Evolutionary conservation across 2,329 filamentous ascomycete genomes (phyloP).

Genomic region (Paraconiothyrium sp.): DNA sequence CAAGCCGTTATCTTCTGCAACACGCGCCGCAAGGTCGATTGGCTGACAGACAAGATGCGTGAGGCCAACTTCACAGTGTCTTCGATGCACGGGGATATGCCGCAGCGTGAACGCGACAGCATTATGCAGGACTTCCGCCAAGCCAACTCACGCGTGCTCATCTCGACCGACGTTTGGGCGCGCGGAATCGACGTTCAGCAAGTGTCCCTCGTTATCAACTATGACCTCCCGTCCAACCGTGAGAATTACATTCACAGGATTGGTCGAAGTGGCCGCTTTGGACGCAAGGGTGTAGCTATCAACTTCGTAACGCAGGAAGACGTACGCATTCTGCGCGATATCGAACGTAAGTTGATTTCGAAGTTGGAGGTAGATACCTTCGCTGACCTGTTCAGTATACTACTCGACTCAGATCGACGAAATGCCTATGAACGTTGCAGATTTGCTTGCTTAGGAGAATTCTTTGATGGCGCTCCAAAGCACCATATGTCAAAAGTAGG

Average conservation of each 20-base stretch:
- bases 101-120: constrained; percentile 95
- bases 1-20: constrained; percentile 99
- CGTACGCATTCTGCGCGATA: constrained; percentile 95
- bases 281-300: constrained; percentile 98
- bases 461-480: constrained; percentile 1
- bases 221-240: constrained; percentile 96
- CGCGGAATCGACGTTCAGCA: constrained; percentile 99
- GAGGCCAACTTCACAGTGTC: constrained; percentile 99
- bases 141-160: constrained; percentile 93
- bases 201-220: constrained; percentile 98
- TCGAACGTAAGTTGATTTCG: constrained; percentile 73
- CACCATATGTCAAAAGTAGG: constrained; percentile 4
- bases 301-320: constrained; percentile 99
- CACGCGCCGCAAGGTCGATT: constrained; percentile 98
- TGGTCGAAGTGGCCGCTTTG: constrained; percentile 92
- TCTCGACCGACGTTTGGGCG: constrained; percentile 97
- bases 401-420: constrained; percentile 98
- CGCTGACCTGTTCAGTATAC: constrained; percentile 71
- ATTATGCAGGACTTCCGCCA: constrained; percentile 99
- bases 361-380: neutral
- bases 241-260: constrained; percentile 99
- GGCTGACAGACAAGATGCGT: constrained; percentile 99
- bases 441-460: constrained; percentile 39
- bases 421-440: constrained; percentile 90
- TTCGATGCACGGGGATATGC: constrained; percentile 99